Conservation (phyloP, 1,284 basidiomycete species). For the Heterobasidion parviporum region DNA sequence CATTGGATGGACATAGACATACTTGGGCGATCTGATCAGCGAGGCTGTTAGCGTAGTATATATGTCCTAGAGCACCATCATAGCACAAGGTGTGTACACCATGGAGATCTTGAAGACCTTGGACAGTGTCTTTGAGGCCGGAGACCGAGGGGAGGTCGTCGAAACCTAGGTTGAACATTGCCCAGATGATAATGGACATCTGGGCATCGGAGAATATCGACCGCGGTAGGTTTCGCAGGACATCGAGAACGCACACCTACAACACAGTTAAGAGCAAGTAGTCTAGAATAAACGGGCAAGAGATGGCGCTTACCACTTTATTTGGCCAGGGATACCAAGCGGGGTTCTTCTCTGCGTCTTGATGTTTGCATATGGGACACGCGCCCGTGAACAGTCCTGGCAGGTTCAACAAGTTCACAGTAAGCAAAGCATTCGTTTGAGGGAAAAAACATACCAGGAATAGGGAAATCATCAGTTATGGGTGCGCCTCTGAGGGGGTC, state of each 20-base stretch:
- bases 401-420: too few relatives aligned
- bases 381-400: too few relatives aligned
- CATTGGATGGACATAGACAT: neutral
- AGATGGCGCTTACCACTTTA: too few relatives aligned
- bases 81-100: constrained; percentile 4
- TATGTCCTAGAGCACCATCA: neutral
- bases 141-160: constrained; percentile 1
- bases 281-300: too few relatives aligned
- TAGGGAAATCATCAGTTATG: too few relatives aligned
- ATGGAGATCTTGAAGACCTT: neutral
- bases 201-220: constrained; percentile 9
- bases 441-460: too few relatives aligned
- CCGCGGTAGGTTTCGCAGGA: constrained; percentile 7
- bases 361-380: too few relatives aligned
- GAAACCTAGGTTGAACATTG: neutral
- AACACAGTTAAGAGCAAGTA: neutral
- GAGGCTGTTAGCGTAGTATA: neutral
- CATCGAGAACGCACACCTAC: constrained; percentile 7
- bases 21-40: neutral
- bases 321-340: too few relatives aligned
- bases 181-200: constrained; percentile 6
- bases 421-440: too few relatives aligned
- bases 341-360: too few relatives aligned
- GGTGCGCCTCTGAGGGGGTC: too few relatives aligned
- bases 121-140: neutral